A percentile compares a stretch with the other conserved stretches of the same genome.
Conservation (phyloP, 768 basidiomycete species). For the Russula dissimulans region DNA sequence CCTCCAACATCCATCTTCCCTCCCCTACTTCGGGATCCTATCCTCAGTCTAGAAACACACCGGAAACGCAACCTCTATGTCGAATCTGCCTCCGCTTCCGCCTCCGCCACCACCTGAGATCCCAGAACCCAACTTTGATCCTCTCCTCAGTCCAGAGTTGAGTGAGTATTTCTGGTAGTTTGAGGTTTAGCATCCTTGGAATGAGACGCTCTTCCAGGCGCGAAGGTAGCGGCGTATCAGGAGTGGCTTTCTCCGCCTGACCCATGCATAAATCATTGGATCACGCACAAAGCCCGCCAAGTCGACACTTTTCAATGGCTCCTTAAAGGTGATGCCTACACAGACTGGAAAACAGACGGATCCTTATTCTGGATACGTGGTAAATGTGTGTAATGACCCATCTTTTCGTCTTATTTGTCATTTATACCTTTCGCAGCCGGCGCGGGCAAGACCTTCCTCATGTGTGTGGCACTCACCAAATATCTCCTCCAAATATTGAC, state of each 20-base stretch:
- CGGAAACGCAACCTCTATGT: neutral
- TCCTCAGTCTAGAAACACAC: neutral
- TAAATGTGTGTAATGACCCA: neutral
- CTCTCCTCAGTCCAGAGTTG: neutral
- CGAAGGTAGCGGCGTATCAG: neutral
- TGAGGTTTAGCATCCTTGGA: neutral
- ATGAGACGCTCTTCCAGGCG: neutral
- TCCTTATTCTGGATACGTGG: constrained; percentile 3
- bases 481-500: neutral
- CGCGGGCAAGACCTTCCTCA: constrained; percentile 7
- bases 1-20: neutral
- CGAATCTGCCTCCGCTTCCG: neutral
- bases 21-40: neutral
- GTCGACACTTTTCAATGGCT: constrained; percentile 2
- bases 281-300: neutral
- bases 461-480: neutral
- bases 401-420: neutral
- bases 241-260: constrained; percentile 11
- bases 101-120: neutral
- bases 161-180: neutral
- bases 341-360: constrained; percentile 3
- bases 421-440: neutral
- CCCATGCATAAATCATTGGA: constrained; percentile 1
- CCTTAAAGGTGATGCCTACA: neutral
- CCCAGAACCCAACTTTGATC: neutral